Percentiles rank a stretch among this genome's conserved stretches.
Evolutionary conservation across 2,329 filamentous ascomycete genomes (phyloP).

Genomic region (Aspergillus amoenus): DNA sequence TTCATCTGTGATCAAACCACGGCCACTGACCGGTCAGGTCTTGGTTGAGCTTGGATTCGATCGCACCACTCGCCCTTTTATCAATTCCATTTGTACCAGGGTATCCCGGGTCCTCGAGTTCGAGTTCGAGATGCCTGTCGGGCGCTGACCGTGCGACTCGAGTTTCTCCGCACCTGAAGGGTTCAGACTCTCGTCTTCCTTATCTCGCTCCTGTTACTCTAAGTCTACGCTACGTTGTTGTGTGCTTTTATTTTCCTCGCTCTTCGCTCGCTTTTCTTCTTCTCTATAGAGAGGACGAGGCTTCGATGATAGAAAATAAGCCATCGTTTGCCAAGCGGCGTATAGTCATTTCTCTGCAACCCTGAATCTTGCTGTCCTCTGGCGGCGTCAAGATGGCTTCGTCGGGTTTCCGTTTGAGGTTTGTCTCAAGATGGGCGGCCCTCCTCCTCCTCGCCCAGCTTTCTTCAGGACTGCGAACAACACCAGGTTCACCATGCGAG

Average conservation of each 20-base stretch:
- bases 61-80: constrained; percentile 7
- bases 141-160: constrained; percentile 2
- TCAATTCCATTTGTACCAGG: constrained; percentile 3
- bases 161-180: not conserved
- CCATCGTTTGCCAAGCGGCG: not conserved
- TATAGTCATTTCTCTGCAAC: not conserved
- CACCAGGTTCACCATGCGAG: constrained; percentile 41
- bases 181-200: not conserved
- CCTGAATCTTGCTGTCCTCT: not conserved
- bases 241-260: not conserved
- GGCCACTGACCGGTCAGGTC: not conserved
- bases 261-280: too few species aligned
- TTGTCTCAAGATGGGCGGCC: constrained; percentile 20
- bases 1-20: constrained; percentile 10
- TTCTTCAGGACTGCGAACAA: constrained; percentile 30
- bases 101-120: not conserved
- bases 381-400: constrained; percentile 21
- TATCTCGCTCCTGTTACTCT: not conserved
- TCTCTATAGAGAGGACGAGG: not conserved
- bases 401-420: constrained; percentile 12
- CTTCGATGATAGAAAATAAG: constrained; percentile 15
- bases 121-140: constrained; percentile 8
- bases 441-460: constrained; percentile 22
- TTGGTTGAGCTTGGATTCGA: not conserved
- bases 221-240: not conserved